Conservation (phyloP, 768 basidiomycete species). For the Lactarius hatsudake region DNA sequence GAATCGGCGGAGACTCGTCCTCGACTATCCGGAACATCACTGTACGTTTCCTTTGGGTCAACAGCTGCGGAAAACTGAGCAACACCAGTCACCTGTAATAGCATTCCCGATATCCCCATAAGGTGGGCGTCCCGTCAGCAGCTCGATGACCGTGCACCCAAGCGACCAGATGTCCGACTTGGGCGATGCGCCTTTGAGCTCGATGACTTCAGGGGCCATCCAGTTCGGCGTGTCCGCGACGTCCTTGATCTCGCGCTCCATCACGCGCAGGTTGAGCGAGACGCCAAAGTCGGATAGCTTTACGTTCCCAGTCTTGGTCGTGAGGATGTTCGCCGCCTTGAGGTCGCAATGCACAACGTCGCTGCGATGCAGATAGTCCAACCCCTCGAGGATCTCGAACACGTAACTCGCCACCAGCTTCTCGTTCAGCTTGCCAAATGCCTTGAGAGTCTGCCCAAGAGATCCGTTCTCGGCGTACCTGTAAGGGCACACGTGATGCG, state of each 20-base stretch:
- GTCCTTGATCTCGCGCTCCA: slow-evolving; percentile 81
- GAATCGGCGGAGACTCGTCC: slow-evolving; percentile 84
- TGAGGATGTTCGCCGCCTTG: slow-evolving; percentile 98
- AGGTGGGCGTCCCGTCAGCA: slow-evolving; percentile 88
- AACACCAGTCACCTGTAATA: slow-evolving; percentile 66
- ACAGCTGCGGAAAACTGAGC: background rate
- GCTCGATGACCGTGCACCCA: slow-evolving; percentile 89
- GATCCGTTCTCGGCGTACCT: no score
- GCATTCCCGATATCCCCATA: slow-evolving; percentile 86
- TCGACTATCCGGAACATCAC: slow-evolving; percentile 99
- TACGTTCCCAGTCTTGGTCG: slow-evolving; percentile 95
- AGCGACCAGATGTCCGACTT: slow-evolving; percentile 96
- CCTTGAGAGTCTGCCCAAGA: no score
- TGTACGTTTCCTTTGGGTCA: slow-evolving; percentile 31
- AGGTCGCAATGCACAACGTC: slow-evolving; percentile 97
- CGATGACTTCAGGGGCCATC: slow-evolving; percentile 99
- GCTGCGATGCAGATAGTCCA: slow-evolving; percentile 86
- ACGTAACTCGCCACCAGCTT: no score
- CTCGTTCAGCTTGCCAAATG: no score
- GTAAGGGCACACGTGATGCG: no score
- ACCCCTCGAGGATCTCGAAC: no score
- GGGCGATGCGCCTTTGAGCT: slow-evolving; percentile 85
- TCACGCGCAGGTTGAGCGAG: slow-evolving; percentile 89
- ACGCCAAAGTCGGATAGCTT: slow-evolving; percentile 98
- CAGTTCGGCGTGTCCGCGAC: slow-evolving; percentile 98